Percentiles rank a stretch among this genome's conserved stretches.
Evolutionary conservation across 1,284 basidiomycete species (phyloP).

Genomic region (Cryptococcus wingfieldii): DNA sequence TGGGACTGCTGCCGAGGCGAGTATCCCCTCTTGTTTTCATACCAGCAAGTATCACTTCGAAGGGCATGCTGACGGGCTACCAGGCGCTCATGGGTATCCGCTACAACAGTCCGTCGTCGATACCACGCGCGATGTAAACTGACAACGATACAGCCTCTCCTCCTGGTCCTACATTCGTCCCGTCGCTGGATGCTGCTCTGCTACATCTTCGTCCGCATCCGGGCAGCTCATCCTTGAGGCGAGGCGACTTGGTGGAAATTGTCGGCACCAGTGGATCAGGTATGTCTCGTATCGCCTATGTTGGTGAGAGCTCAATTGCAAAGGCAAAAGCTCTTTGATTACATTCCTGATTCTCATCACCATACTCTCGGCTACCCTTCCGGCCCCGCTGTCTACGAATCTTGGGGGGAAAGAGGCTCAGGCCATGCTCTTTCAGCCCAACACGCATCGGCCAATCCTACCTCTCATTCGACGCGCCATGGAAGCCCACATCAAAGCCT

Average conservation of each 20-base stretch:
- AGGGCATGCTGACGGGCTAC: not conserved
- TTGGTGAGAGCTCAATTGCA: not conserved
- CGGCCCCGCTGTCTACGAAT: conserved; percentile 9
- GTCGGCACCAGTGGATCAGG: conserved; percentile 43
- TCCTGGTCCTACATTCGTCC: conserved; percentile 42
- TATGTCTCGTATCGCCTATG: conserved; percentile 14
- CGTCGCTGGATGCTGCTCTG: conserved; percentile 35
- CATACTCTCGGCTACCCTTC: conserved; percentile 29
- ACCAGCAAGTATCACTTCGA: not conserved
- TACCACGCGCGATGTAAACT: not conserved
- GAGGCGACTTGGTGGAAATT: conserved; percentile 46
- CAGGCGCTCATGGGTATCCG: conserved; percentile 30
- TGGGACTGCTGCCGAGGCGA: conserved; percentile 35
- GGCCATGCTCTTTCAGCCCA: conserved; percentile 29
- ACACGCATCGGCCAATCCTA: conserved; percentile 21
- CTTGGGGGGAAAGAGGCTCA: conserved; percentile 31
- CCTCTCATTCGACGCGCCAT: conserved; percentile 20
- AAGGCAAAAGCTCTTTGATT: conserved; percentile 32
- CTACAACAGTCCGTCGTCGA: conserved; percentile 29
- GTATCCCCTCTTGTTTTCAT: not conserved
- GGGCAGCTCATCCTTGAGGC: conserved; percentile 34
- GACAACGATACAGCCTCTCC: conserved; percentile 28
- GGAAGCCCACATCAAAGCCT: conserved; percentile 22
- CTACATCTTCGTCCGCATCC: conserved; percentile 25
- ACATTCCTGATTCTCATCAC: conserved; percentile 33